Evolutionary conservation across 345 rosid genomes (phyloP).

Genomic region (Gossypium anomalum): DNA sequence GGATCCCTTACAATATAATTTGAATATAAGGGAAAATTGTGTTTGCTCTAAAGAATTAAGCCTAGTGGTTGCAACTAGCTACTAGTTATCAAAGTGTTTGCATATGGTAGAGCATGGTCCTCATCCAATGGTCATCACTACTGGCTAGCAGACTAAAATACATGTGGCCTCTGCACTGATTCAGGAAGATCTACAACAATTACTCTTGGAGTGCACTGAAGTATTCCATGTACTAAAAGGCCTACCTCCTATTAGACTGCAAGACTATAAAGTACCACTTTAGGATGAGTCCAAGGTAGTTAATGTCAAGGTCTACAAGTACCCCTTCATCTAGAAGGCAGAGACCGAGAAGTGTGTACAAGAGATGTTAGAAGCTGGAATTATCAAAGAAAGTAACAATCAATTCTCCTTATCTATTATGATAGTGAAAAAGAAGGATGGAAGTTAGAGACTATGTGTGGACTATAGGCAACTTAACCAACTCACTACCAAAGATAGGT

Average conservation of each 20-base stretch:
- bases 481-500: not conserved
- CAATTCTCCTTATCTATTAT: not conserved
- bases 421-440: not conserved
- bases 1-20: too few relatives aligned
- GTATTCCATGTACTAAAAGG: not conserved
- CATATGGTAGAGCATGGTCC: too few relatives aligned
- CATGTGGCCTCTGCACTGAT: rapidly evolving
- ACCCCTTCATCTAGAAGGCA: not conserved
- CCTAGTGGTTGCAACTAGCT: too few relatives aligned
- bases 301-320: not conserved
- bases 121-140: too few relatives aligned
- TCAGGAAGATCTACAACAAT: too few relatives aligned
- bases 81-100: too few relatives aligned
- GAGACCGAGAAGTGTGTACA: not conserved
- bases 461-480: not conserved
- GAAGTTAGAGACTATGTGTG: not conserved
- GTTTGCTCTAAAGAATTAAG: not conserved
- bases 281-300: not conserved
- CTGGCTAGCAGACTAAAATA: too few relatives aligned
- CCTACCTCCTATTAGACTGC: not conserved
- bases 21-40: too few relatives aligned
- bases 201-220: too few relatives aligned
- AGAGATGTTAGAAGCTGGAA: not conserved
- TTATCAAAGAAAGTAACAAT: not conserved
- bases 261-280: not conserved